phyloP scores from a whole-genome alignment of 139 green algal species.

The Chlamydomonas incerta region DNA sequence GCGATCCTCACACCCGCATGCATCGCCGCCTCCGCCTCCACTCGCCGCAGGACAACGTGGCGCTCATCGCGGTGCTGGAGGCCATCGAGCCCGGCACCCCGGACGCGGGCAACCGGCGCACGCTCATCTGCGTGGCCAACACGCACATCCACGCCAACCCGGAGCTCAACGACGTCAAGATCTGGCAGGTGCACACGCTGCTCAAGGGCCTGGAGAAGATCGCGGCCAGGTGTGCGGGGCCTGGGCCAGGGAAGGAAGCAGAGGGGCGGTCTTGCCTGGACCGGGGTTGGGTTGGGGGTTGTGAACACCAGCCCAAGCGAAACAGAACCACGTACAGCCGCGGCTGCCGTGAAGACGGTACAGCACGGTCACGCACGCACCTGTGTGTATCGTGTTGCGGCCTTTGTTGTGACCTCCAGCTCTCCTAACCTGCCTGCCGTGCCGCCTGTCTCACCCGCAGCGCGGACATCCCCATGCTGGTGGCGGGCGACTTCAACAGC shows the following conservation, averaged over 20 bases:
- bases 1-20: too few relatives aligned
- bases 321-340: too few relatives aligned
- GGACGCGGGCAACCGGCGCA: slow-evolving; percentile 67
- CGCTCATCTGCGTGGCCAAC: slow-evolving; percentile 98
- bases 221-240: slow-evolving; percentile 79
- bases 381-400: too few relatives aligned
- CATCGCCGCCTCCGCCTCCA: too few relatives aligned
- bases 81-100: slow-evolving; percentile 73
- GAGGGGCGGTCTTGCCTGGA: too few relatives aligned
- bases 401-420: neutral
- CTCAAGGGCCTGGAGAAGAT: slow-evolving; percentile 99
- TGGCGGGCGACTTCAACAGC: slow-evolving; percentile 99
- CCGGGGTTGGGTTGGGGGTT: too few relatives aligned
- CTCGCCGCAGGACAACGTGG: slow-evolving; percentile 91
- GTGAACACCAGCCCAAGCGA: too few relatives aligned
- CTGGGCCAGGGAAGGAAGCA: too few relatives aligned
- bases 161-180: slow-evolving; percentile 98
- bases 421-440: neutral
- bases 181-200: slow-evolving; percentile 99
- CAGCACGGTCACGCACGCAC: too few relatives aligned
- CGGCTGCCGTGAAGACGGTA: too few relatives aligned
- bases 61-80: slow-evolving; percentile 97
- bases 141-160: slow-evolving; percentile 99
- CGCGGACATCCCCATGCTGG: slow-evolving; percentile 94
- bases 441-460: slow-evolving; percentile 46